Evolutionary conservation across 176 grass and related monocot species (phyloP).

Genomic region (Carex myosuroides): DNA sequence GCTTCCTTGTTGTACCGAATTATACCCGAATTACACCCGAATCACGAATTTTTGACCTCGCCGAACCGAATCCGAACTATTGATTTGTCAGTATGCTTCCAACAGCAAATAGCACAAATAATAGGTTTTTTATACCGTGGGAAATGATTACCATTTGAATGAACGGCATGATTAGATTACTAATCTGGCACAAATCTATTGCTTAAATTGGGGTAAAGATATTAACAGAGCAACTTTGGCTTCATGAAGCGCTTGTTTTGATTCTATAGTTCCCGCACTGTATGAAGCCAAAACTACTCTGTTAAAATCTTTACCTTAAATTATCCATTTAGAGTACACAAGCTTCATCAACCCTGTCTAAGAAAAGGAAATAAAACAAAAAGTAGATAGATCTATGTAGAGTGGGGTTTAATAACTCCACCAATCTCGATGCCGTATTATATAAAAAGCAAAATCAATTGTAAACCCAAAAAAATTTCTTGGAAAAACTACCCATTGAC

Average conservation of each 20-base stretch:
- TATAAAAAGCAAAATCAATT: constrained; percentile 3
- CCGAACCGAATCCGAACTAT: too few relatives aligned
- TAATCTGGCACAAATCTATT: not conserved
- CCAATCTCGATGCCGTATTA: not conserved
- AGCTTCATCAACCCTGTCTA: not conserved
- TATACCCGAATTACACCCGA: too few relatives aligned
- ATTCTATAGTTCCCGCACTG: too few relatives aligned
- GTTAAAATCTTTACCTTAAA: not conserved
- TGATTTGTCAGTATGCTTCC: too few relatives aligned
- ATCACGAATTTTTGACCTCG: too few relatives aligned
- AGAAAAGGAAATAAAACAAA: constrained; percentile 4
- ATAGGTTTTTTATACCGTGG: too few relatives aligned
- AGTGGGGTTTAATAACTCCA: not conserved
- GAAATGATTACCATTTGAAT: too few relatives aligned
- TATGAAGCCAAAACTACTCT: too few relatives aligned
- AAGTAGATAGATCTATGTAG: constrained; percentile 5
- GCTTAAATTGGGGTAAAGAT: not conserved
- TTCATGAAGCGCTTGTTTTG: too few relatives aligned
- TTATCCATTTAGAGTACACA: not conserved
- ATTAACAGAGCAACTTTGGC: too few relatives aligned
- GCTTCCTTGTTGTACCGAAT: too few relatives aligned
- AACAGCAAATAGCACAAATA: not conserved
- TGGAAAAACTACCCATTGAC: not conserved
- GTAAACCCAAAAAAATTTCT: not conserved
- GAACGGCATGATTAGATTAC: too few relatives aligned